Evolutionary conservation across 257 asterid genomes (phyloP).

Genomic region (Lavandula angustifolia): DNA sequence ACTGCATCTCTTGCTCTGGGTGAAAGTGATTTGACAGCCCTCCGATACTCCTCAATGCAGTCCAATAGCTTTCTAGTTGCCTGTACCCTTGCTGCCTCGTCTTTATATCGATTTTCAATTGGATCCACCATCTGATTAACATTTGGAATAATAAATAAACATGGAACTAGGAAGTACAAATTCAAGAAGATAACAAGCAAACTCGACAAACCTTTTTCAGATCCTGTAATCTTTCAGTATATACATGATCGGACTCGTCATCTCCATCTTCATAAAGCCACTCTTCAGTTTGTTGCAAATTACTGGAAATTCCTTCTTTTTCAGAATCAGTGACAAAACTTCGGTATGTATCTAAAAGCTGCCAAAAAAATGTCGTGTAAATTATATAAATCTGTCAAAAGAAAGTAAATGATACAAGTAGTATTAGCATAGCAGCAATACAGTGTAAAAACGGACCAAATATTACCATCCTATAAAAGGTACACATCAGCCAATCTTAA

Average conservation of each 20-base stretch:
- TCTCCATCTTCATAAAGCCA: constrained; percentile 98
- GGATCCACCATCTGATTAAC: constrained; percentile 77
- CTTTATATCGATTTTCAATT: constrained; percentile 75
- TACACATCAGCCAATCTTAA: background rate
- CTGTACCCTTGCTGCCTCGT: constrained; percentile 74
- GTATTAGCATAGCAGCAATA: constrained; percentile 1
- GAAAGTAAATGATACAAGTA: background rate
- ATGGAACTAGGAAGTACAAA: background rate
- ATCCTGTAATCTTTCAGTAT: constrained; percentile 61
- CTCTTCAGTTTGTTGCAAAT: constrained; percentile 80
- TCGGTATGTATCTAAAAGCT: constrained; percentile 76
- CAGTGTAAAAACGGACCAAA: background rate
- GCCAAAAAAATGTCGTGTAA: constrained; percentile 30
- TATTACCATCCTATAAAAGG: constrained; percentile 1
- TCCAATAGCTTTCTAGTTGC: constrained; percentile 60
- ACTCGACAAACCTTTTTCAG: constrained; percentile 68
- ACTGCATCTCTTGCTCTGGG: constrained; percentile 71
- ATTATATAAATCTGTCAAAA: constrained; percentile 13
- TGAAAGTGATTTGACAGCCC: constrained; percentile 65
- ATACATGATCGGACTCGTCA: constrained; percentile 83
- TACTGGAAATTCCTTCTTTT: constrained; percentile 63
- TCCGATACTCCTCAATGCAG: constrained; percentile 59
- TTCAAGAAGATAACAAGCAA: constrained; percentile 14
- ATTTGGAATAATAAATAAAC: constrained; percentile 18
- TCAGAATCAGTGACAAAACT: constrained; percentile 80